These are phyloP conservation scores for Paecilomyces sp. DNA, from an alignment of 2,329 filamentous ascomycete genomes.

Conservation along the genomic window DNA sequence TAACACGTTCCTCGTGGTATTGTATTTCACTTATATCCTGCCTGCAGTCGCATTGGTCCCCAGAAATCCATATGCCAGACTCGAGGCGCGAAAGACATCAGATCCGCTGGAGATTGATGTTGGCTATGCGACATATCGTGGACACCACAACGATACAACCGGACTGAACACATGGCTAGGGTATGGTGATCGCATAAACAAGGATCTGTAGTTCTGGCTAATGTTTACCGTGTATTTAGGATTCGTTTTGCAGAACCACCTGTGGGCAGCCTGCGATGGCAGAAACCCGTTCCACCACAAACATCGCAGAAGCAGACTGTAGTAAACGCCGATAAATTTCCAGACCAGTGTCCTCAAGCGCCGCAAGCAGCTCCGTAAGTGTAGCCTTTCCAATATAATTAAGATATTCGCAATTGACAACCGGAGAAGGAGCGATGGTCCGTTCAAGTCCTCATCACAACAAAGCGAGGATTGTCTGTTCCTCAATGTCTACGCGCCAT, in stretches of 20 bases:
- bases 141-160: slow-evolving; percentile 30
- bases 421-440: background rate
- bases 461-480: slow-evolving; percentile 25
- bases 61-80: background rate
- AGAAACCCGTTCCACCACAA: slow-evolving; percentile 15
- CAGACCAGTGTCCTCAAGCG: slow-evolving; percentile 24
- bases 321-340: slow-evolving; percentile 14
- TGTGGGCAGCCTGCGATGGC: slow-evolving; percentile 22
- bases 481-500: slow-evolving; percentile 25
- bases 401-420: slow-evolving; percentile 12
- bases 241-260: slow-evolving; percentile 28
- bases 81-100: background rate
- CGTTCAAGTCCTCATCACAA: background rate
- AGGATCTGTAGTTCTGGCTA: background rate
- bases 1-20: background rate
- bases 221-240: slow-evolving; percentile 11
- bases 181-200: slow-evolving; percentile 16
- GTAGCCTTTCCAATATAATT: background rate
- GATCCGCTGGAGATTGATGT: slow-evolving; percentile 31
- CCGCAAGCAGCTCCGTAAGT: slow-evolving; percentile 8
- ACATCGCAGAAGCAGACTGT: slow-evolving; percentile 16
- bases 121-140: slow-evolving; percentile 41
- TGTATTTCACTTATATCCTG: background rate
- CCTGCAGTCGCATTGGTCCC: background rate
- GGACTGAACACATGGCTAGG: slow-evolving; percentile 41